These are phyloP conservation scores for Mrakia hoshinonis DNA, from an alignment of 768 basidiomycete genomes.

Conservation along the genomic window DNA sequence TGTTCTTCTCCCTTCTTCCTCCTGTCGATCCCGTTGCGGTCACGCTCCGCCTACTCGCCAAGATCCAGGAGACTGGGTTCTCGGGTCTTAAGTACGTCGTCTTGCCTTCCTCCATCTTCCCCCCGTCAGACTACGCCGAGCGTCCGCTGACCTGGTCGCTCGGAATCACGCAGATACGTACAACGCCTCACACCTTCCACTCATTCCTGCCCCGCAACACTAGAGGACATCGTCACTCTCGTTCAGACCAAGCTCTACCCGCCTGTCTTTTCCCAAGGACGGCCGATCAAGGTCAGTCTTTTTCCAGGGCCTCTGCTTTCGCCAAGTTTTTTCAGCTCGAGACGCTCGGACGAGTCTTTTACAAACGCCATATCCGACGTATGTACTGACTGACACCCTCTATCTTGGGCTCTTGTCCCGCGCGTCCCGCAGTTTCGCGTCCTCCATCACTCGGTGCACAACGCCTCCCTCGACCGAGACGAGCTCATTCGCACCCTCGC, in stretches of 20 bases:
- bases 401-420: neutral
- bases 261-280: slow-evolving; percentile 5
- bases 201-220: neutral
- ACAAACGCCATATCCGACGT: neutral
- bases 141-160: too few relatives aligned
- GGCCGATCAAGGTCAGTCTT: neutral
- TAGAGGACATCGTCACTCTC: slow-evolving; percentile 7
- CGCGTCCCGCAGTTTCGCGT: neutral
- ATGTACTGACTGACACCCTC: neutral
- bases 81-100: neutral
- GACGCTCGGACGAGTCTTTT: too few relatives aligned
- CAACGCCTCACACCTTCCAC: slow-evolving; percentile 17
- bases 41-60: slow-evolving; percentile 1
- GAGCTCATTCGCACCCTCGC: slow-evolving; percentile 9
- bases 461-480: slow-evolving; percentile 5
- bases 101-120: neutral
- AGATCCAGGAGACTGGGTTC: slow-evolving; percentile 7
- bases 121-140: too few relatives aligned
- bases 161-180: slow-evolving; percentile 6
- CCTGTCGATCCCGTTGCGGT: slow-evolving; percentile 10
- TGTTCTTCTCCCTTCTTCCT: slow-evolving; percentile 24
- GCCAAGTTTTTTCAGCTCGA: neutral
- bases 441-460: slow-evolving; percentile 17
- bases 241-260: slow-evolving; percentile 15
- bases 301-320: neutral